Base-by-base conservation (phyloP, 2,329 filamentous ascomycete species). In the Trichoderma oligosporum region DNA sequence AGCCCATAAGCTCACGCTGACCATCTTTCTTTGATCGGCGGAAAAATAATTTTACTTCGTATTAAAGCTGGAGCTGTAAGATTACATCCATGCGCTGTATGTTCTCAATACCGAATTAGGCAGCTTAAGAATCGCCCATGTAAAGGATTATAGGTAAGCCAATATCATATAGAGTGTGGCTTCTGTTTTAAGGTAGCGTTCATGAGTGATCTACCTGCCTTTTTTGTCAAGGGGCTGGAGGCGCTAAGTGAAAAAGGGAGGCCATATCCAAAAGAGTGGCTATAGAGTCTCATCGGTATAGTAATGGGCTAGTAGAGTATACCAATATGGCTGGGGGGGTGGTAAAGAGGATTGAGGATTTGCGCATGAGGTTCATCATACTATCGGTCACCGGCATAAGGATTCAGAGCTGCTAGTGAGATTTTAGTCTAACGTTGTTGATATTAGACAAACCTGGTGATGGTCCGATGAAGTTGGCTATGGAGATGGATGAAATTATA, bases 41-140 rank as follows among this genome's bases (percentile, higher is more conserved):
- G 52, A 24, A 38, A 55, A 55, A 36, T 46, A 38, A 55, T 55
- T 55, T 45, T 20, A 41, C 52, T 24, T 55, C 52, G 52, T 55
- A 55, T n/a, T 55, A 29, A 24, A 14, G n/a, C 25, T 22, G 33
- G 41, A 31, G 18, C 35, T 14, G 22, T 22, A 22, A 9, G 35
- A 22, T 38, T 39, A n/a, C 24, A 31, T 20, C 31, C 52, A 16
- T 55, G 31, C 22, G 4, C 22, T 38, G 7, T 3, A 27, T 25
- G 7, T 38, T n/a, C 6, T 25, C 8, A 22, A 14, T 2, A 7
- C 41, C 22, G 12, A 25, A 54, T 44, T 45, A 55, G 41, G 52
- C 31, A 55, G 52, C 31, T 55, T 55, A 11, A 22, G 33, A 22
- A 55, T 55, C n/a, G 41, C 24, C 52, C 4, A 18, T 14, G 41